Base-by-base conservation (phyloP, 2,329 filamentous ascomycete genomes). In the Colletotrichum falcatum region DNA sequence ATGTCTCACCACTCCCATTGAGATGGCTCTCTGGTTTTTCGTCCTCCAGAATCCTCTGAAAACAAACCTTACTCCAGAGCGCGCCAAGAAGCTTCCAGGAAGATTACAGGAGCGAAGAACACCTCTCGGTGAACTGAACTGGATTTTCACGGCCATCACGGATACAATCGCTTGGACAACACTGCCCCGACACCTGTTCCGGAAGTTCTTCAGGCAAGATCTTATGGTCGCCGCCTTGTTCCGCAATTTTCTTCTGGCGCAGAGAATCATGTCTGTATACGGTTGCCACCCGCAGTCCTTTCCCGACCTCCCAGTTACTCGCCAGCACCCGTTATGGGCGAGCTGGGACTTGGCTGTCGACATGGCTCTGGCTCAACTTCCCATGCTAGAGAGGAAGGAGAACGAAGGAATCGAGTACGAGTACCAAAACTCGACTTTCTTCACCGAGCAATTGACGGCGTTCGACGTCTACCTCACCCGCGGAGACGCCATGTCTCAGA, bases 81-180 rank as follows among this genome's bases (percentile, higher is more conserved):
- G 95, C 75, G 95, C 95, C 51, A 92, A 94, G 80, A 93, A 94
- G 76, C 92, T 99, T 23, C 95, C 95, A 3, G 96, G 96, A 42
- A 91, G 94, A 72, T 88, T 98, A 51, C 95, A 97, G 78, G 96
- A 99, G 81, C 89, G 96, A 71, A 88, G 96, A 77, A 98, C 96
- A 60, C 96, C 96, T 11, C 87, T 99, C 42, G 96, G 96, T 72
- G 96, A 99, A 82, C 85, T 99, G 18, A 99, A 99, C 78, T 99
- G 96, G 96, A 99, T 99, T 44, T 98, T 99, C 78, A 99, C 96
- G 0, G 96, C 96, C 65, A 98, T 99, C 74, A 99, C 96, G 0
- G 96, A 99, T 79, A 98, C 95, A 1, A 99, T 99, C 76, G 96
- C 96, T 0, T 99, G 96, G 96, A 98, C 97, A 39, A 97, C 94